Evolutionary conservation across 2,329 filamentous ascomycete genomes (phyloP), one percentile per base, ranked within the genome.

Genomic region (Mycosphaerella sp.): DNA sequence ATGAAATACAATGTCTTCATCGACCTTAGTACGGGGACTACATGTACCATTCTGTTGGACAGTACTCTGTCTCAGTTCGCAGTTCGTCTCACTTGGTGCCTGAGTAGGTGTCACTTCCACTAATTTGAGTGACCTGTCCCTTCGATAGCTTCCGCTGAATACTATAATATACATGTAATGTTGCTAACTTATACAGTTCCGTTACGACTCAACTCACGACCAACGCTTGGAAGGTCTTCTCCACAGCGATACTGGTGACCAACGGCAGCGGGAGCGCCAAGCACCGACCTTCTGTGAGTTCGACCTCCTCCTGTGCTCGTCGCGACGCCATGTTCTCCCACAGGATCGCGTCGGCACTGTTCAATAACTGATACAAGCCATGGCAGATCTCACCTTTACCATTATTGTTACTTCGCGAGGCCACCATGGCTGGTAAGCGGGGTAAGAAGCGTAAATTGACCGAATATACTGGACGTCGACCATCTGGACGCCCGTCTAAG

Each of bases 381-480:
- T 49, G 45, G 45, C 45, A 41, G 39, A 12, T 21, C 17, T 41
- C 8, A 21, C 18, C 8, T 36, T 12, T 13, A 42, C 4, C 16
- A 25, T 35, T 39, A 7, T 16, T 25, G 16, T 40, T 7, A 32
- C 9, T 21, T 21, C 45, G 45, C 45, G 21, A 18, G 39, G 17
- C 41, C 41, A 44, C 32, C 9, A 50, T 50, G 48, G 35, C 41
- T 44, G 48, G 48, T 50, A 34, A 39, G 41, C 48, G 41, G 17
- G 41, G 41, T 13, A 50, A 16, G 28, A 49, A 49, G 34, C 45
- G 45, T n/a, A 41, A 21, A n/a, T 13, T 35, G 18, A n/a, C 39
- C n/a, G 45, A 49, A 41, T 27, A 41, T 17, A 25, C 45, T 41
- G 45, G 37, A 41, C 39, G 21, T 25, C 21, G 27, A 42, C 37